Evolutionary conservation across 768 basidiomycete genomes (phyloP), one percentile per base, ranked within the genome.

Genomic region (Leccinellum rugosiceps): DNA sequence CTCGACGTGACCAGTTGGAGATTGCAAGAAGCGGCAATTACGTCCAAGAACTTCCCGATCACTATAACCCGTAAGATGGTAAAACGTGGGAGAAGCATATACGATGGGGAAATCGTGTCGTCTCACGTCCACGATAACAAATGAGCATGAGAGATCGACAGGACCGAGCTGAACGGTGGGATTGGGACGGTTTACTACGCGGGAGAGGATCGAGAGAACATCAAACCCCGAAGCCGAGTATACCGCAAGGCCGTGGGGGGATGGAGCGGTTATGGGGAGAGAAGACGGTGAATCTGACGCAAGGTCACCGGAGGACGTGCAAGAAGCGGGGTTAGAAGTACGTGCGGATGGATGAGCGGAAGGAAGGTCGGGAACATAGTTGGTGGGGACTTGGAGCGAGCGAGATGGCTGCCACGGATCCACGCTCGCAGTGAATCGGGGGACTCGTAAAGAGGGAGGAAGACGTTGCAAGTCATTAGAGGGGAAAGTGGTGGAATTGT

Each of bases 151-250:
- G 58, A 94, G 77, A 72, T 99, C 96, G 28, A 98, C 91, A 0
- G 96, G 93, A 15, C 97, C 96, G 17, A 98, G 81, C 10, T 78
- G 74, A 44, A 98, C 81, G 57, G 77, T 83, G 1, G 93, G 92
- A 64, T 88, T 81, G 1, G 84, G 84, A 6, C 95, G 82, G 15
- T 78, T 81, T 6, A 82, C 86, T 8, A 98, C 87, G 8, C 92
- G 81, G 10, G 88, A 80, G 26, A 98, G 80, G 45, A 97, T 79
- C 28, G 87, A 83, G 47, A 98, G 76, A 50, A 95, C 78, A 70
- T 98, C 96, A 62, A 97, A 97, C 3, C 96, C 97, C 1, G 92
- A 89, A 1, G 86, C 77, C 2, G 93, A 94, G 75, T 99, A 99
- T 2, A 98, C 78, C 2, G 88, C 85, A 26, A 82, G 72, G 35